Base-by-base conservation (phyloP, 768 basidiomycete species). In the Leccinum boreale region DNA sequence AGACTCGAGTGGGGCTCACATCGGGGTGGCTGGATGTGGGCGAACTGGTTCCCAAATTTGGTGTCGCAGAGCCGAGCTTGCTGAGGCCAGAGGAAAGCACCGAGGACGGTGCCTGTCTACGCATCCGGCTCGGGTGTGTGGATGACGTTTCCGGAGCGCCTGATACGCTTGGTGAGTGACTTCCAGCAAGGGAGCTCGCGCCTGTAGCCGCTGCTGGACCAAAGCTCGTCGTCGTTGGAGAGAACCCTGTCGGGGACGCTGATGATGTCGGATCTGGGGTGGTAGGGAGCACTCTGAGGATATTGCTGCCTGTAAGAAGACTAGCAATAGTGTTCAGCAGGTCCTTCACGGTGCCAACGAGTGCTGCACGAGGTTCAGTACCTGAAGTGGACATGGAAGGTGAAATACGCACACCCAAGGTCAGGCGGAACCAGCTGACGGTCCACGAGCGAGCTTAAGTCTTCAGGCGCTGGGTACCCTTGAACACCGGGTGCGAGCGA, bases 401-500 rank as follows among this genome's bases (percentile, higher is more conserved):
- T 14, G 29, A 45, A 39, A 5, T 12, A 61, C 59, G 3, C 2
- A 69, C 67, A 3, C 2, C 0, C 0, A 11, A 21, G 0, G 3
- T 0, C 0, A 14, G 19, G 0, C 19, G 3, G 0, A 24, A 2
- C 5, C n/a, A n/a, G n/a, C 48, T 58, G 56, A 28, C 55, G 65
- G 17, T 19, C 36, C 14, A 26, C 58, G 19, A 63, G 57, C 46
- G 17, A 11, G 66, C 42, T 5, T 6, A 23, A 0, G 23, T 35
- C 53, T 50, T 52, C 59, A 23, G 33, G 36, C n/a, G 51, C 44
- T 1, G 69, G 69, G 19, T 59, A 61, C 35, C 50, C 70, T 12
- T 57, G 55, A 24, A 62, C 68, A 19, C 53, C 57, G 19, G 61
- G 56, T 0, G 58, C 52, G 55, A 64, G 17, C 26, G 61, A 59